Evolutionary conservation across 1,284 basidiomycete species (phyloP).

Genomic region (Termitomyces sp.): DNA sequence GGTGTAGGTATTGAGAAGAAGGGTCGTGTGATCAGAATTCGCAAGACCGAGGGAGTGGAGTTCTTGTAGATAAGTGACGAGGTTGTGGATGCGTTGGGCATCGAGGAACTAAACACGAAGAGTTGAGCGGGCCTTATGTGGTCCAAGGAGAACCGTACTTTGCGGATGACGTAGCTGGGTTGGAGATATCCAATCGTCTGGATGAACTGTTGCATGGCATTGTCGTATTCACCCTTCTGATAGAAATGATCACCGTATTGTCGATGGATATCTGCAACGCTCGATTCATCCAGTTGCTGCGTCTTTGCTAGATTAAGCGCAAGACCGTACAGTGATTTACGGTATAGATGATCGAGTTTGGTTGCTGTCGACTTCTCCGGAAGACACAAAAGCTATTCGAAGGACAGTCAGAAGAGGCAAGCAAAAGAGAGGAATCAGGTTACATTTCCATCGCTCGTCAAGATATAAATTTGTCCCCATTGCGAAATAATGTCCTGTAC

Average conservation of each 20-base stretch:
- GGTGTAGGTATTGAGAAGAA: conserved; percentile 94
- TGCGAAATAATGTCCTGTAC: conserved; percentile 76
- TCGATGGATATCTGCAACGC: conserved; percentile 80
- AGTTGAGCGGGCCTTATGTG: background rate
- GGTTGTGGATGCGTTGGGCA: conserved; percentile 91
- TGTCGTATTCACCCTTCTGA: conserved; percentile 87
- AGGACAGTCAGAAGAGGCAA: conserved; percentile 1
- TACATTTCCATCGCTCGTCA: conserved; percentile 75
- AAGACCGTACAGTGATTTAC: conserved; percentile 68
- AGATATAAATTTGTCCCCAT: conserved; percentile 74
- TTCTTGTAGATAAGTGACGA: conserved; percentile 95
- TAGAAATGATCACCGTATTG: conserved; percentile 94
- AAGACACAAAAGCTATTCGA: conserved; percentile 57
- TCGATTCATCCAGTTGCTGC: conserved; percentile 64
- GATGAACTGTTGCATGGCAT: conserved; percentile 88
- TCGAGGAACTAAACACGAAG: conserved; percentile 75
- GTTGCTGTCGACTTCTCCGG: conserved; percentile 75
- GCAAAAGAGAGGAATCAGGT: conserved; percentile 11
- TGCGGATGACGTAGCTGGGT: conserved; percentile 95
- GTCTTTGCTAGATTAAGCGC: conserved; percentile 78
- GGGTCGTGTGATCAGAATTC: conserved; percentile 95
- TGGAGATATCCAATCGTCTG: conserved; percentile 87
- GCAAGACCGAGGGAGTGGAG: conserved; percentile 86
- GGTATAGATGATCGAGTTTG: conserved; percentile 81
- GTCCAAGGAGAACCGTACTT: conserved; percentile 44